phyloP scores from a whole-genome alignment of 148 eudicot species.

The Rhododendron molle region DNA sequence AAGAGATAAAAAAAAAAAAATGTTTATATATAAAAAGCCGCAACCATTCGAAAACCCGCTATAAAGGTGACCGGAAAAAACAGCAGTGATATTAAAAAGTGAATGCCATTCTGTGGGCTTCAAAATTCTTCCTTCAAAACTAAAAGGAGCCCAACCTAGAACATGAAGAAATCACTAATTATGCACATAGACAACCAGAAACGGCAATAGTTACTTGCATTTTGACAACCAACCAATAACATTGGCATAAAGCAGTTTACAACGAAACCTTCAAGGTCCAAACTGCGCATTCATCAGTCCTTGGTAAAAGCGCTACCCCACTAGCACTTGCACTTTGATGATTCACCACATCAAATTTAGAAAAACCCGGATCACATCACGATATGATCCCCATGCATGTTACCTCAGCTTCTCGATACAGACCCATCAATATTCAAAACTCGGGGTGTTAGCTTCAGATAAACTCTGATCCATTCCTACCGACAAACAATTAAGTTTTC shows the following conservation, averaged over 20 bases:
- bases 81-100: not conserved
- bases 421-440: not conserved
- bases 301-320: not conserved
- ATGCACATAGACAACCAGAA: not conserved
- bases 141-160: not conserved
- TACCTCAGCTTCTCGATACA: not conserved
- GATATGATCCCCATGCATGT: not conserved
- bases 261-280: not conserved
- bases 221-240: conserved; percentile 1
- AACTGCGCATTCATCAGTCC: not conserved
- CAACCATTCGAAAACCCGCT: too few relatives aligned
- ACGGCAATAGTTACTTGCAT: not conserved
- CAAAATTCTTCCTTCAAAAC: not conserved
- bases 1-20: not conserved
- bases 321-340: not conserved
- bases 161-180: not conserved
- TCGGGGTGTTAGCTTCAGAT: not conserved
- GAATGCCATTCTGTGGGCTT: not conserved
- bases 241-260: not conserved
- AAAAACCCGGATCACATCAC: not conserved
- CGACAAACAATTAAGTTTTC: not conserved
- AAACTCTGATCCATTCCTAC: not conserved
- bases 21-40: not conserved
- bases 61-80: not conserved
- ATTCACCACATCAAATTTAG: not conserved